Percentiles rank a stretch among this genome's conserved stretches.
Conservation (phyloP, 1,284 basidiomycete species). For the Leccinum cinnamomeum region DNA sequence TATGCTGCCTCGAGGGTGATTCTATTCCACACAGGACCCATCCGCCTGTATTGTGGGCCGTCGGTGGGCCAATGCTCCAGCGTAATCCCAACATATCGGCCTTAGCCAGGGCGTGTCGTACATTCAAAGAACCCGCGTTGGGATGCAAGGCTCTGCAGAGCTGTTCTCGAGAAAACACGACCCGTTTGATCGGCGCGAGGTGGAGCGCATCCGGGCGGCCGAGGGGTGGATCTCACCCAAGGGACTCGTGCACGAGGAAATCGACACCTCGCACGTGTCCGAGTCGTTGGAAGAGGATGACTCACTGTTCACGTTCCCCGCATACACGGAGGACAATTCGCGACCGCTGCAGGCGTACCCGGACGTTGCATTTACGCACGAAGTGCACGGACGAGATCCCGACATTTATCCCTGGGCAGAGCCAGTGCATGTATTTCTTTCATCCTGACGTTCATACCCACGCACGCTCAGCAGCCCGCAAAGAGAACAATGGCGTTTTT, state of each 20-base stretch:
- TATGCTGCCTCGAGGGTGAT: background rate
- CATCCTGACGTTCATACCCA: conserved; percentile 12
- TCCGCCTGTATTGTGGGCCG: no score
- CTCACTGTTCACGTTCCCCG: no score
- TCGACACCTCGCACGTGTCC: conserved; percentile 68
- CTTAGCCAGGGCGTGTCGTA: no score
- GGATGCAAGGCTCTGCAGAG: conserved; percentile 72
- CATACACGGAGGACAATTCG: no score
- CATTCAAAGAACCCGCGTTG: no score
- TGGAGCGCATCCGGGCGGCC: conserved; percentile 82
- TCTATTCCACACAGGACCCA: background rate
- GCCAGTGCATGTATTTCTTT: background rate
- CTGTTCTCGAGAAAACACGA: conserved; percentile 85
- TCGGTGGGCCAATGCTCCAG: no score
- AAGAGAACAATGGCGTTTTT: conserved; percentile 30
- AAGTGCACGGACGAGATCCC: background rate
- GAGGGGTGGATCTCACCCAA: conserved; percentile 98
- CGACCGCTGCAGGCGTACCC: background rate
- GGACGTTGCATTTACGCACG: conserved; percentile 5
- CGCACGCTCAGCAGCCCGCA: conserved; percentile 8
- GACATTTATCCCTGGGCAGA: conserved; percentile 30
- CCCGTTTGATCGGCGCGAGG: conserved; percentile 88
- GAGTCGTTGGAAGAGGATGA: no score
- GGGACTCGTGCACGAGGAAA: conserved; percentile 90
- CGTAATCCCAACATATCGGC: no score